Percentiles rank a stretch among this genome's conserved stretches.
Conservation (phyloP, 441 rosid species). For the Pelargonium cotyledonis region DNA sequence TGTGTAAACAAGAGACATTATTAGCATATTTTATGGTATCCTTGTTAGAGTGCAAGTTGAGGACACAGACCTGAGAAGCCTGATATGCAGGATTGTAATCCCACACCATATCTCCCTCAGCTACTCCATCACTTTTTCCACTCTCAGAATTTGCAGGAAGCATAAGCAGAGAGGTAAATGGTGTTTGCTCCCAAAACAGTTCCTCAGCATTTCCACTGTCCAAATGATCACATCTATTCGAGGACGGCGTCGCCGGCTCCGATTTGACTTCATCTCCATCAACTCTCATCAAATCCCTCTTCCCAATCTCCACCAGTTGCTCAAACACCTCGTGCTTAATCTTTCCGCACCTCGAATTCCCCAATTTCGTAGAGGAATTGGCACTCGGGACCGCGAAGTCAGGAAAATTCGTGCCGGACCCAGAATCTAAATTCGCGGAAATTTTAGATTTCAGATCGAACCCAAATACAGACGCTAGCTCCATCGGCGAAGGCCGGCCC, state of each 20-base stretch:
- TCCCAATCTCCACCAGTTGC: conserved; percentile 31
- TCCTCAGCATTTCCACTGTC: conserved; percentile 17
- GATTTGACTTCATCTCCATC: conserved; percentile 21
- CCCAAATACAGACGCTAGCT: conserved; percentile 31
- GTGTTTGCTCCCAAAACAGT: conserved; percentile 17
- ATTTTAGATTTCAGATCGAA: conserved; percentile 23
- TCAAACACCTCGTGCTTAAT: conserved; percentile 22
- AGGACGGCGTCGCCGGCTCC: conserved; percentile 27
- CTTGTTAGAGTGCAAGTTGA: background rate
- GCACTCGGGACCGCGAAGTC: conserved; percentile 31
- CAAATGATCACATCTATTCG: conserved; percentile 11
- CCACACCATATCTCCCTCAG: conserved; percentile 28
- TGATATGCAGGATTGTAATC: conserved; percentile 22
- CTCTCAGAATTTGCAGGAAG: conserved; percentile 5
- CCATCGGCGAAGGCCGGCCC: conserved; percentile 34
- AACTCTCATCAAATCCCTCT: conserved; percentile 23
- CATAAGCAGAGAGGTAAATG: conserved; percentile 22
- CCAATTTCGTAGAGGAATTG: conserved; percentile 14
- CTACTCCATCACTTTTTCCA: conserved; percentile 15
- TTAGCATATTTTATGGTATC: background rate
- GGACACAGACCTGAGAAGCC: conserved; percentile 29
- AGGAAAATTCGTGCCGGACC: conserved; percentile 21
- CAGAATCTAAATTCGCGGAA: conserved; percentile 20
- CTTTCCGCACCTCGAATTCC: conserved; percentile 20
- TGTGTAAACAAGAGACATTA: background rate